Base-by-base conservation (phyloP, 495 filamentous ascomycete species). In the Apiosordaria backusii region DNA sequence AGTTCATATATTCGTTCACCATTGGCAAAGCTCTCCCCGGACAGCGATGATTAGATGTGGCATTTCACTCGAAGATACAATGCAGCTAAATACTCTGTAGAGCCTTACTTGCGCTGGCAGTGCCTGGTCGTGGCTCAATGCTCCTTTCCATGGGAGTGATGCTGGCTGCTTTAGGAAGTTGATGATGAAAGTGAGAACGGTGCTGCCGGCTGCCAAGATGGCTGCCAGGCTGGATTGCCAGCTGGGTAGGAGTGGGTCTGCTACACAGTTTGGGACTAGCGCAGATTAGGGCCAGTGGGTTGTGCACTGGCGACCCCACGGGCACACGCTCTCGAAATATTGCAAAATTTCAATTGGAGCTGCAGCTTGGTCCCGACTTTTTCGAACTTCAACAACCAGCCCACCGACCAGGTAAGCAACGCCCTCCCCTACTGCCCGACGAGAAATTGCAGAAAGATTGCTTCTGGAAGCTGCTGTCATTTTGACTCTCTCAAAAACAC, bases 341-440 rank as follows among this genome's bases (percentile, higher is more conserved):
- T 73, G 67, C 68, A 75, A 76, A 76, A 73, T 74, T 75, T 74
- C 70, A 70, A 71, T 70, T 76, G 72, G 74, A 70, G 68, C 68
- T 69, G 21, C 62, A 45, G 69, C 69, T 65, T 60, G 69, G 18
- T 65, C 69, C 70, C 68, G 70, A 74, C 61, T 72, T 74, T 72
- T 72, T 63, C 65, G 61, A 66, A 66, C 35, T 69, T 70, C 72
- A 69, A 68, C 68, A 68, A 72, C 61, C 69, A 65, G 67, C 69
- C 69, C 70, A 70, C 60, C 70, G 59, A 50, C 64, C 60, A 76
- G 72, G 74, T 76, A 70, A 74, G 75, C 62, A 65, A 45, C 5
- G 27, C 27, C 27, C 35, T 9, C 35, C 35, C 68, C 24, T 19
- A 35, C n/a, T 54, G 57, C 24, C 63, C 66, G n/a, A 63, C 19